Evolutionary conservation across 2,329 filamentous ascomycete genomes (phyloP).

Genomic region (Cladosporium colombiae): DNA sequence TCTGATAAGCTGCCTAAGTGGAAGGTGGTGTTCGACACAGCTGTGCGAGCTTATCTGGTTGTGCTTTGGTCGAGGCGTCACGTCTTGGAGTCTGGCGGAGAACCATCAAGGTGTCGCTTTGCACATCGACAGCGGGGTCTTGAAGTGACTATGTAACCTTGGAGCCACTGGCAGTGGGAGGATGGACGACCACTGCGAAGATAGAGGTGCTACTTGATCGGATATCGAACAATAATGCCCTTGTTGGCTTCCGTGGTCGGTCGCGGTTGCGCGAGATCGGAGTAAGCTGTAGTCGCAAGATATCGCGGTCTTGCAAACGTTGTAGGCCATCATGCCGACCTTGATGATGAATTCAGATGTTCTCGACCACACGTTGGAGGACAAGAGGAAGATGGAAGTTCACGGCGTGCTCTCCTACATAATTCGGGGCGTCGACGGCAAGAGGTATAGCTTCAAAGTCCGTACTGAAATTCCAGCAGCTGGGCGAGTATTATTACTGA

Average conservation of each 20-base stretch:
- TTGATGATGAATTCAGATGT: not conserved
- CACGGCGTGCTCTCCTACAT: not conserved
- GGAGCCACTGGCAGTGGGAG: not conserved
- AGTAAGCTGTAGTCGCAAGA: not conserved
- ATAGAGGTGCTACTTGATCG: not conserved
- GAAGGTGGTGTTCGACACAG: not conserved
- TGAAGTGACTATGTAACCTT: not conserved
- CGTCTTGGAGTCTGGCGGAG: not conserved
- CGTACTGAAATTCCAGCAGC: accelerated
- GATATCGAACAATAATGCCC: not conserved
- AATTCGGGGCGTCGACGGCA: no score
- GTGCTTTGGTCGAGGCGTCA: not conserved
- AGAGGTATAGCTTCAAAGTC: not conserved
- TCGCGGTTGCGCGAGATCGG: not conserved
- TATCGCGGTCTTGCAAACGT: not conserved
- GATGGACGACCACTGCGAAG: not conserved
- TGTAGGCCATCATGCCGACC: not conserved
- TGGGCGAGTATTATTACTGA: not conserved
- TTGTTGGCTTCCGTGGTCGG: not conserved
- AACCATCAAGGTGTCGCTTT: not conserved
- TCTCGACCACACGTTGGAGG: not conserved
- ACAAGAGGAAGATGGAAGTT: not conserved
- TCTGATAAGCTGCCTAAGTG: not conserved
- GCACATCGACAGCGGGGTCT: not conserved
- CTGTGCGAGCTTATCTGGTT: not conserved